Evolutionary conservation across 495 filamentous ascomycete genomes (phyloP).

Genomic region (Cladorrhinum samala): DNA sequence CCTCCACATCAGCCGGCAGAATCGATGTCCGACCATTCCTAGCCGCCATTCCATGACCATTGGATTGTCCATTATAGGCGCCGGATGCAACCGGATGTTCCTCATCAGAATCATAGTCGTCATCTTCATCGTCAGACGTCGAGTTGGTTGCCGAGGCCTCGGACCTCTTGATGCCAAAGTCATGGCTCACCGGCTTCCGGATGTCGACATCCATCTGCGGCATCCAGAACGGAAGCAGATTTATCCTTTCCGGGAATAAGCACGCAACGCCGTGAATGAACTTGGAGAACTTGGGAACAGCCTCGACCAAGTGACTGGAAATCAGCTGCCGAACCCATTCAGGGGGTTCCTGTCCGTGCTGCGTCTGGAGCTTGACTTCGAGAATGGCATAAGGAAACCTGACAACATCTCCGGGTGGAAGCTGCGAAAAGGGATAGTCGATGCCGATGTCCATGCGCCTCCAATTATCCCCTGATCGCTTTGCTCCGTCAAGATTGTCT

Average conservation of each 20-base stretch:
- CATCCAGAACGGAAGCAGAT: slow-evolving; percentile 93
- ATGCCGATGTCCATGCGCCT: slow-evolving; percentile 96
- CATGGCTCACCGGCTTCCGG: slow-evolving; percentile 77
- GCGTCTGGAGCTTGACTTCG: slow-evolving; percentile 97
- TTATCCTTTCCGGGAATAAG: slow-evolving; percentile 78
- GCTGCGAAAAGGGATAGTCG: slow-evolving; percentile 87
- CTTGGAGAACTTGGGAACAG: slow-evolving; percentile 98
- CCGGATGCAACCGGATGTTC: slow-evolving; percentile 28
- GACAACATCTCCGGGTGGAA: slow-evolving; percentile 76
- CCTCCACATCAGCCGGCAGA: slow-evolving; percentile 39
- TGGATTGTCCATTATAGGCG: slow-evolving; percentile 28
- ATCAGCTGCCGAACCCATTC: slow-evolving; percentile 93
- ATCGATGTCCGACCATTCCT: slow-evolving; percentile 39
- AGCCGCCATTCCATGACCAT: slow-evolving; percentile 20
- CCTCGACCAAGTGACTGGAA: slow-evolving; percentile 89
- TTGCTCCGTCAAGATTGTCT: slow-evolving; percentile 82
- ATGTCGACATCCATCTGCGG: slow-evolving; percentile 99
- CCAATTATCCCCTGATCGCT: slow-evolving; percentile 82
- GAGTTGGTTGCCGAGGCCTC: slow-evolving; percentile 65
- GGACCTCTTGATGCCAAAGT: slow-evolving; percentile 82
- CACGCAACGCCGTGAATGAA: slow-evolving; percentile 94
- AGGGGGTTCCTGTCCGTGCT: slow-evolving; percentile 92
- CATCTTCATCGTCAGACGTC: slow-evolving; percentile 70
- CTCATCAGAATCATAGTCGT: slow-evolving; percentile 52
- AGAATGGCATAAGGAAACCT: slow-evolving; percentile 94